A percentile compares a stretch with the other conserved stretches of the same genome.
Evolutionary conservation across 805 yeast species (phyloP).

Genomic region (Metschnikowia vanudenii): DNA sequence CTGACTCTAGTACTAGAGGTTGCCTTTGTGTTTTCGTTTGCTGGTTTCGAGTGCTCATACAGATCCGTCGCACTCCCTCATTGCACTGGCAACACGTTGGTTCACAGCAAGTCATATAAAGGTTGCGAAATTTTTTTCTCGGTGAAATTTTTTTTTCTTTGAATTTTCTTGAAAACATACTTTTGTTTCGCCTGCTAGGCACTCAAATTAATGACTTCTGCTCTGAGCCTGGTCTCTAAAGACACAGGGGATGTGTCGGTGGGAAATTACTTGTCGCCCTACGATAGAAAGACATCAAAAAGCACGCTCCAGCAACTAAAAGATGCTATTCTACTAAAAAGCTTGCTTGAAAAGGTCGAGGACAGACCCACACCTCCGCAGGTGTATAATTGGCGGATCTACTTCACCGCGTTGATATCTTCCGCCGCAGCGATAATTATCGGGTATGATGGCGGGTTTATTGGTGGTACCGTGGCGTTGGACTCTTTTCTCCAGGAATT

Average conservation of each 20-base stretch:
- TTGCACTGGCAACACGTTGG: too few species aligned
- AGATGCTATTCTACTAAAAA: constrained; percentile 16
- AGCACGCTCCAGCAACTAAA: constrained; percentile 11
- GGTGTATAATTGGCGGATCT: constrained; percentile 36
- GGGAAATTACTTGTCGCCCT: constrained; percentile 3
- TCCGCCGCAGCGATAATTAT: constrained; percentile 41
- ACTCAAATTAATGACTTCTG: too few species aligned
- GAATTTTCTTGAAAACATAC: too few species aligned
- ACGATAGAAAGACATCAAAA: constrained; percentile 4
- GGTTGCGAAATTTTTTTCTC: too few species aligned
- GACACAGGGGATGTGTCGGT: constrained; percentile 4
- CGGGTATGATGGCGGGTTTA: constrained; percentile 43
- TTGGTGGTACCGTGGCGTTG: constrained; percentile 40
- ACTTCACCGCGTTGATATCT: constrained; percentile 36
- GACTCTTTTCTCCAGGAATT: constrained; percentile 33
- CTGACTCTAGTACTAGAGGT: too few species aligned
- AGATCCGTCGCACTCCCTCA: too few species aligned
- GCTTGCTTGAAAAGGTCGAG: constrained; percentile 32
- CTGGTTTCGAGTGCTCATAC: too few species aligned
- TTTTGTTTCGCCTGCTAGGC: too few species aligned
- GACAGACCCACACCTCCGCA: constrained; percentile 40
- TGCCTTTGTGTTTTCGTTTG: too few species aligned
- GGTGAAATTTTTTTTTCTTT: too few species aligned
- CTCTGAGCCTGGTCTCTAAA: constrained; percentile 1
- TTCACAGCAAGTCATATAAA: too few species aligned